Evolutionary conservation across 495 filamentous ascomycete species (phyloP).

Genomic region (Penicillium ucsense): DNA sequence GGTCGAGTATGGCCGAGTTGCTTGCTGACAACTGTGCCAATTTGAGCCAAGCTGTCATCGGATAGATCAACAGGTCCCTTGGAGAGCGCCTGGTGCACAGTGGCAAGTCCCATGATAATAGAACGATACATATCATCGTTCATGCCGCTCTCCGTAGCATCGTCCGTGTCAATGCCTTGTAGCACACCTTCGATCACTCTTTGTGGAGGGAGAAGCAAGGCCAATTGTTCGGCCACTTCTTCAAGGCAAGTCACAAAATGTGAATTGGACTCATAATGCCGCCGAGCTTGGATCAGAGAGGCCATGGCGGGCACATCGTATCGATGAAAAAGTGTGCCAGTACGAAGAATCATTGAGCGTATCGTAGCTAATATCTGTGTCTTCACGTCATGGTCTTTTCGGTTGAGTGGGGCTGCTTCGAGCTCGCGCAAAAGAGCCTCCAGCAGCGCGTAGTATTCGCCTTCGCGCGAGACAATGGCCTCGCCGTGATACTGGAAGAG

Average conservation of each 20-base stretch:
- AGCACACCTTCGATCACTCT: conserved; percentile 36
- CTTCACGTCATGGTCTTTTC: conserved; percentile 53
- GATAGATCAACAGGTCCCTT: conserved; percentile 15
- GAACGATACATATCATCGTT: conserved; percentile 21
- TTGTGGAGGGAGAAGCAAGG: conserved; percentile 33
- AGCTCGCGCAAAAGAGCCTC: conserved; percentile 67
- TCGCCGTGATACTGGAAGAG: conserved; percentile 58
- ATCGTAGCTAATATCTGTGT: conserved; percentile 76
- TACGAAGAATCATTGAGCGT: conserved; percentile 62
- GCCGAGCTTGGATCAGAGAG: conserved; percentile 57
- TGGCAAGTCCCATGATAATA: conserved; percentile 43
- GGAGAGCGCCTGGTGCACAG: conserved; percentile 11
- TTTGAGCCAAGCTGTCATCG: conserved; percentile 18
- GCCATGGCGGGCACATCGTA: conserved; percentile 58
- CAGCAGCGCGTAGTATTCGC: conserved; percentile 64
- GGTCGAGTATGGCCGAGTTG: conserved; percentile 64
- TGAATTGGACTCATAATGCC: conserved; percentile 38
- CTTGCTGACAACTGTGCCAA: conserved; percentile 46
- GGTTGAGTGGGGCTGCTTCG: conserved; percentile 37
- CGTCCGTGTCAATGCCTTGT: conserved; percentile 24
- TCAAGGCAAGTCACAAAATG: conserved; percentile 52
- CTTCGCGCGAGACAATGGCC: conserved; percentile 43
- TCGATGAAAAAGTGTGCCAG: conserved; percentile 50
- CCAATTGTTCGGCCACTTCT: conserved; percentile 45
- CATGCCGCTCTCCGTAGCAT: conserved; percentile 10